phyloP scores from a whole-genome alignment of 345 rosid species.

The Reutealis trisperma region DNA sequence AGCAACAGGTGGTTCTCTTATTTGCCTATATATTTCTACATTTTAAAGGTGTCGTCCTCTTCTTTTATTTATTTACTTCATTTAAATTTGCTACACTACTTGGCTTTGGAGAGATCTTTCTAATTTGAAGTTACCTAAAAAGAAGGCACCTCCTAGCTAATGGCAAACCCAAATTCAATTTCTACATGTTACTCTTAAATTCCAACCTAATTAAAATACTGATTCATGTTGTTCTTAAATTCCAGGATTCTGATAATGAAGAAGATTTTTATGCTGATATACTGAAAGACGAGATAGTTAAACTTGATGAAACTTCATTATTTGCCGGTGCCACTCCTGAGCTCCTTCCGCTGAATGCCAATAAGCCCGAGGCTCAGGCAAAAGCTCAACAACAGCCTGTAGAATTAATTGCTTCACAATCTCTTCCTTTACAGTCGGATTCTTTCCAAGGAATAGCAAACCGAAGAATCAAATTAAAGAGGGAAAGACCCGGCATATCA shows the following conservation, averaged over 20 bases:
- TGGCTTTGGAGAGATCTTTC: not conserved
- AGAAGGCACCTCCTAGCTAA: not conserved
- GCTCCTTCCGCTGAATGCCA: conserved; percentile 10
- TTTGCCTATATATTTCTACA: not conserved
- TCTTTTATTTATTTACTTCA: not conserved
- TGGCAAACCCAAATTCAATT: not conserved
- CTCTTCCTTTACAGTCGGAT: not conserved
- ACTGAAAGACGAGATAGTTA: conserved; percentile 74
- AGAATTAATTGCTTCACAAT: conserved; percentile 3
- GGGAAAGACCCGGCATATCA: not conserved
- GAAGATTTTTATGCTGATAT: conserved; percentile 74
- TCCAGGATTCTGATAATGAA: conserved; percentile 48
- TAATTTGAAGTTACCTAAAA: not conserved
- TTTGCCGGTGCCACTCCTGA: conserved; percentile 2
- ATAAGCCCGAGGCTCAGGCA: conserved; percentile 9
- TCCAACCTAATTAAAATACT: not conserved
- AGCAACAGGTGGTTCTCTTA: conserved; percentile 44
- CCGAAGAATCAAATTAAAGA: conserved; percentile 34
- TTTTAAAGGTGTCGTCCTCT: not conserved
- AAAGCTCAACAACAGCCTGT: conserved; percentile 20
- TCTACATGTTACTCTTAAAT: not conserved
- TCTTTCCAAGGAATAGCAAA: conserved; percentile 30
- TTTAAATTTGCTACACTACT: not conserved
- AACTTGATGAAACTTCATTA: conserved; percentile 49
- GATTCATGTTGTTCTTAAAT: not conserved